Conservation (phyloP, 2,329 filamentous ascomycete genomes). For the Madurella mycetomatis region DNA sequence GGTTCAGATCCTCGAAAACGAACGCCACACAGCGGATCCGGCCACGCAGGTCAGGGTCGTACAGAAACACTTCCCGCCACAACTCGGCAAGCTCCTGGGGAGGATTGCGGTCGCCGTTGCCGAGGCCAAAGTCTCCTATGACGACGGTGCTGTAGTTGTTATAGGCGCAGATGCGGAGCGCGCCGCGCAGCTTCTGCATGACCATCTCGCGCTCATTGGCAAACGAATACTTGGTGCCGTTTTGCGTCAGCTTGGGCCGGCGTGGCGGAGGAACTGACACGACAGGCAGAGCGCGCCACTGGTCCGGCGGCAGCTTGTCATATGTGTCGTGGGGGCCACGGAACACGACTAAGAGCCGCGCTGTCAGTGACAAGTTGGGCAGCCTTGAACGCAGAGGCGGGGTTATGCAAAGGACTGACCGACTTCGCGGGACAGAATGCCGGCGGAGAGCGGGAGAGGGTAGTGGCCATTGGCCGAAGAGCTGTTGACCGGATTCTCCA, state of each 20-base stretch:
- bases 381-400: not conserved
- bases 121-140: slow-evolving; percentile 61
- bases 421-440: slow-evolving; percentile 65
- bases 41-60: slow-evolving; percentile 58
- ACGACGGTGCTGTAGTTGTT: slow-evolving; percentile 54
- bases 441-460: slow-evolving; percentile 65
- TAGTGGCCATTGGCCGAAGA: slow-evolving; percentile 53
- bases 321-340: slow-evolving; percentile 66
- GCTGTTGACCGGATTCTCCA: slow-evolving; percentile 56
- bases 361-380: not conserved
- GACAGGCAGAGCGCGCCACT: slow-evolving; percentile 61
- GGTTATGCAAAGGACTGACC: slow-evolving; percentile 39
- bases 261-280: slow-evolving; percentile 68
- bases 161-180: slow-evolving; percentile 64
- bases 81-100: slow-evolving; percentile 60
- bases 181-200: slow-evolving; percentile 66
- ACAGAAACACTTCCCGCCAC: slow-evolving; percentile 61
- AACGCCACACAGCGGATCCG: slow-evolving; percentile 60
- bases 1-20: slow-evolving; percentile 55
- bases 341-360: slow-evolving; percentile 55
- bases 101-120: slow-evolving; percentile 60
- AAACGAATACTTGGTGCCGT: slow-evolving; percentile 67
- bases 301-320: slow-evolving; percentile 47
- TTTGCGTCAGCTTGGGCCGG: slow-evolving; percentile 67
- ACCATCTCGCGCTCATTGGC: slow-evolving; percentile 66